Evolutionary conservation across 2,329 filamentous ascomycete species (phyloP), one percentile per base, ranked within the genome.

Genomic region (Ceratocystis lukuohia): DNA sequence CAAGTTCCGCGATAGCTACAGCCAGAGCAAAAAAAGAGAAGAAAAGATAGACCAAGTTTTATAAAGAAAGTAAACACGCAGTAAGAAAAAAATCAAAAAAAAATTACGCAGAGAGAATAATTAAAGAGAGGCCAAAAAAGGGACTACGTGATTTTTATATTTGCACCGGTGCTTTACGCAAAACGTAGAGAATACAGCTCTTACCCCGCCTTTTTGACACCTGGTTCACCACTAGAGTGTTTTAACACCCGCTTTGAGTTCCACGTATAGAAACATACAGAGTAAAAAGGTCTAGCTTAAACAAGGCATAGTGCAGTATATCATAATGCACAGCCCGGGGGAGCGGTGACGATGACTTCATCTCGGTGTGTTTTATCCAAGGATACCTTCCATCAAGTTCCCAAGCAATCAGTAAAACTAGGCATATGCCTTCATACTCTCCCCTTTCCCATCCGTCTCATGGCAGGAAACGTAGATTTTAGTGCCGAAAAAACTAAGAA

Each of bases 61-160:
- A n/a, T 53, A 25, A 2, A 15, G 48, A 12, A 53, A 25, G 25
- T 28, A 28, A 15, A 28, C 48, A 28, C 10, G 48, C 48, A 20
- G 48, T 3, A 28, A 53, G 8, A 53, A 53, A 53, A 53, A 37
- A 45, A 61, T 17, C 10, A 41, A 61, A 12, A 28, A 8, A 33
- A 63, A 33, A 8, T 46, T 64, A 59, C 48, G 33, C 37, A 10
- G 41, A 33, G 33, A 66, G 57, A 62, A 50, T 5, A 61, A 64
- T 44, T 25, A 37, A 66, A 30, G n/a, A 59, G 1, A 33, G 33
- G 28, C 8, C 2, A 7, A 57, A 30, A 59, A 59, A 37, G 33
- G 12, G 25, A 59, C 56, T n/a, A 59, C 5, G 17, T 59, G 17
- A 59, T n/a, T 37, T 37, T 59, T 37, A 59, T 15, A 59, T 59